phyloP scores from a whole-genome alignment of 2,329 filamentous ascomycete genomes.

The Orbilia quercus region DNA sequence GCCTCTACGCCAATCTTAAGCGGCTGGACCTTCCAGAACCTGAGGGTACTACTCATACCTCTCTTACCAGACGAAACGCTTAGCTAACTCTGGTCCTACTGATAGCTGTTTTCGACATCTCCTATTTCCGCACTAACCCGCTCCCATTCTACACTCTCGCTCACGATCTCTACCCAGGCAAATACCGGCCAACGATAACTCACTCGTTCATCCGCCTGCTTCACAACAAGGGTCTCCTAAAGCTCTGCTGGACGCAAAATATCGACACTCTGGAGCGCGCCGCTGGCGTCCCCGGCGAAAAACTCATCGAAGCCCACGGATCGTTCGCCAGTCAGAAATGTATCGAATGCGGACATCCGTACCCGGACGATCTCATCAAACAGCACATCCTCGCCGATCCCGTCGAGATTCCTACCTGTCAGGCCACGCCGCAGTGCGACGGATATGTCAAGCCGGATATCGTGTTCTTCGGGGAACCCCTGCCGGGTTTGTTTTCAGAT shows the following conservation, averaged over 20 bases:
- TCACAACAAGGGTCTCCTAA: constrained; percentile 78
- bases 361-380: constrained; percentile 71
- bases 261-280: constrained; percentile 86
- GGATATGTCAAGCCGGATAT: constrained; percentile 94
- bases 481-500: constrained; percentile 74
- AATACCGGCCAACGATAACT: constrained; percentile 86
- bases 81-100: constrained; percentile 4
- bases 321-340: constrained; percentile 92
- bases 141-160: constrained; percentile 92
- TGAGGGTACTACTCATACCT: constrained; percentile 46
- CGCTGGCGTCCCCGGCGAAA: constrained; percentile 82
- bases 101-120: constrained; percentile 87
- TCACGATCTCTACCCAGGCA: constrained; percentile 89
- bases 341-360: constrained; percentile 82
- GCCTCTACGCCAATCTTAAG: constrained; percentile 91
- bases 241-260: constrained; percentile 95
- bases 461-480: constrained; percentile 86
- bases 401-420: constrained; percentile 43
- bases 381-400: constrained; percentile 16
- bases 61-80: not conserved
- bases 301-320: constrained; percentile 92
- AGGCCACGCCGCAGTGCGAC: constrained; percentile 67
- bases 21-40: constrained; percentile 86
- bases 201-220: constrained; percentile 89
- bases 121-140: constrained; percentile 85